Evolutionary conservation across 257 asterid genomes (phyloP), one percentile per base, ranked within the genome.

Genomic region (Petunia axillaris): DNA sequence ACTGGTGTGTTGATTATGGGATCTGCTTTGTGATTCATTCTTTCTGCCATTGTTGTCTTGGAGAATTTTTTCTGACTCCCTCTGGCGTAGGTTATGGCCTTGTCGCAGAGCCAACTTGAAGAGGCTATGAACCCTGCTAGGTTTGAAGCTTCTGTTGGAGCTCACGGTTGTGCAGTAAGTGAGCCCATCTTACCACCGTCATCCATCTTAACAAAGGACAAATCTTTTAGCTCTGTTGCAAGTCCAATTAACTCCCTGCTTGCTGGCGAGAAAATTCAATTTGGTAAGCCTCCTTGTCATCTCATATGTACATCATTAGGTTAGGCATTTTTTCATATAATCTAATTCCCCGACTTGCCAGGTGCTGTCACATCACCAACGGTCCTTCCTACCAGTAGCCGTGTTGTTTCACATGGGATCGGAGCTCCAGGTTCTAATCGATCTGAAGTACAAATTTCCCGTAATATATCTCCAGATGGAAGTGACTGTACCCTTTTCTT

Each of bases 301-400:
- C 36, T 75, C 16, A 63, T 35, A 35, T 77, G 6, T 44, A 58
- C n/a, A 83, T 82, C 55, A 68, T 55, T 11, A 36, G 80, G 81
- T 53, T 76, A 36, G 55, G 15, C 57, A 13, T 60, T 14, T 70
- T 54, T 35, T 10, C 16, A 46, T 36, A 10, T 50, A 73, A 73
- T 73, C 44, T 50, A 50, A 73, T 50, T 14, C 62, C 43, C 11
- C 11, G 3, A 6, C 25, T 73, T 73, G 53, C 54, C 87, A 94
- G 99, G 99, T 84, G 99, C 99, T 35, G 97, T 96, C 81, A 93
- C 98, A 80, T 96, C 98, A 73, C 93, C 98, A 64, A 90, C 98
- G 25, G 79, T 91, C 83, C 93, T 94, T 76, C 97, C 94, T 86
- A 89, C 91, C 39, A 86, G 91, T 85, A 85, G 84, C 82, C 92